Percentiles rank a stretch among this genome's conserved stretches.
phyloP scores from a whole-genome alignment of 768 basidiomycete genomes.

The Hygrocybe punicea region DNA sequence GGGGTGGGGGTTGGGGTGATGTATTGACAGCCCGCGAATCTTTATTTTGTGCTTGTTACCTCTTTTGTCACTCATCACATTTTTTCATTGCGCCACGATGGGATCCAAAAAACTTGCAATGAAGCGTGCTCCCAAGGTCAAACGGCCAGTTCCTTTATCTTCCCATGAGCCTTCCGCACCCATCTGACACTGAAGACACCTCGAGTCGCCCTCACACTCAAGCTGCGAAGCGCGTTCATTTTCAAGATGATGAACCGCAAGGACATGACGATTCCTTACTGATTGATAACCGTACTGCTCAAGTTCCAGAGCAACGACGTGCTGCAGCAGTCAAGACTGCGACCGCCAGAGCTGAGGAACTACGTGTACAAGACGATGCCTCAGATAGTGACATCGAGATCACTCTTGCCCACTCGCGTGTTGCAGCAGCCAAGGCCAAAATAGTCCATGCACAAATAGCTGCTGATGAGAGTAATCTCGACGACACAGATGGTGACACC shows the following conservation, averaged over 20 bases:
- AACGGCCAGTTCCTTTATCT: neutral
- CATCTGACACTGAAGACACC: neutral
- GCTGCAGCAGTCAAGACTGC: too few relatives aligned
- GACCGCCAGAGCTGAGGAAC: too few relatives aligned
- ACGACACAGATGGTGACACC: neutral
- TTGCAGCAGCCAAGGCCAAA: too few relatives aligned
- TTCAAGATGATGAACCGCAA: neutral
- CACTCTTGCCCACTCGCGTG: too few relatives aligned
- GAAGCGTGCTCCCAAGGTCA: neutral
- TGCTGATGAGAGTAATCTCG: neutral
- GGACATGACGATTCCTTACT: neutral
- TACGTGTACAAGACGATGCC: neutral
- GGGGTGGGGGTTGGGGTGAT: too few relatives aligned
- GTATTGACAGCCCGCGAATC: too few relatives aligned
- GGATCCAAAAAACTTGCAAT: too few relatives aligned
- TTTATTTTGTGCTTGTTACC: too few relatives aligned
- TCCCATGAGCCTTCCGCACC: neutral
- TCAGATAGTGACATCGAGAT: too few relatives aligned
- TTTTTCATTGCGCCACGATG: neutral
- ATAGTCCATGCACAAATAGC: neutral
- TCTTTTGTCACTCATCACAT: neutral
- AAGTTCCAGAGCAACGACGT: too few relatives aligned
- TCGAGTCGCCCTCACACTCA: neutral
- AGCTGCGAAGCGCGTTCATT: neutral
- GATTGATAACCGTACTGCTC: neutral